A percentile compares a stretch with the other conserved stretches of the same genome.
phyloP scores from a whole-genome alignment of 805 yeast species.

The Candida krabiensis region DNA sequence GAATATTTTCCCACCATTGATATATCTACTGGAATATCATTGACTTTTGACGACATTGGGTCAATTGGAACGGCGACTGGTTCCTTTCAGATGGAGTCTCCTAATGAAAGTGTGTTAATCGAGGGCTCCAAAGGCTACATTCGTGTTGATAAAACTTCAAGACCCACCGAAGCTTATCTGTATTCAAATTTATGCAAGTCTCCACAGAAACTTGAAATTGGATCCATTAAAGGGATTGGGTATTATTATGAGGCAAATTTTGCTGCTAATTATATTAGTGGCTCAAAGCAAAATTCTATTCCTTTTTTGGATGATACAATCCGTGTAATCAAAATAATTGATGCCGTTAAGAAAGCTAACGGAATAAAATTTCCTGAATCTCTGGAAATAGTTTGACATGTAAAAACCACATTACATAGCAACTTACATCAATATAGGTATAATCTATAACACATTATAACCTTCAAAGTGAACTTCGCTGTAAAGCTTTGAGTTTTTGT shows the following conservation, averaged over 20 bases:
- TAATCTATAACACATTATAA: slow-evolving; percentile 2
- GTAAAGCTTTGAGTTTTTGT: slow-evolving; percentile 33
- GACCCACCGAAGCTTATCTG: slow-evolving; percentile 30
- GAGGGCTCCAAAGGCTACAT: slow-evolving; percentile 24
- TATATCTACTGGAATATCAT: slow-evolving; percentile 36
- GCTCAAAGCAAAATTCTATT: slow-evolving; percentile 37
- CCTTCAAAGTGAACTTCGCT: slow-evolving; percentile 11
- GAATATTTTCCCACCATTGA: slow-evolving; percentile 40
- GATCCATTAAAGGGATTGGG: slow-evolving; percentile 40
- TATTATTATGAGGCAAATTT: slow-evolving; percentile 57
- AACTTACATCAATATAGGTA: neutral
- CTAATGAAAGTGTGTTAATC: slow-evolving; percentile 11
- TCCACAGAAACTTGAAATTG: slow-evolving; percentile 24
- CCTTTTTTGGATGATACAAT: slow-evolving; percentile 42
- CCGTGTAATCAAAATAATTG: slow-evolving; percentile 45
- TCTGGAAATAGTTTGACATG: slow-evolving; percentile 6
- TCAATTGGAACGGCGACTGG: slow-evolving; percentile 38
- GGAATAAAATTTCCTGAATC: slow-evolving; percentile 40
- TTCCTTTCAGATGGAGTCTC: slow-evolving; percentile 12
- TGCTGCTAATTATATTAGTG: slow-evolving; percentile 43
- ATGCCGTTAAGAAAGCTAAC: slow-evolving; percentile 42
- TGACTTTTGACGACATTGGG: slow-evolving; percentile 38
- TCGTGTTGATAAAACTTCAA: slow-evolving; percentile 14
- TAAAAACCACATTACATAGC: too few species aligned
- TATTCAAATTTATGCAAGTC: slow-evolving; percentile 25